Evolutionary conservation across 805 yeast genomes (phyloP), one percentile per base, ranked within the genome.

Genomic region (Candida vaughaniae): DNA sequence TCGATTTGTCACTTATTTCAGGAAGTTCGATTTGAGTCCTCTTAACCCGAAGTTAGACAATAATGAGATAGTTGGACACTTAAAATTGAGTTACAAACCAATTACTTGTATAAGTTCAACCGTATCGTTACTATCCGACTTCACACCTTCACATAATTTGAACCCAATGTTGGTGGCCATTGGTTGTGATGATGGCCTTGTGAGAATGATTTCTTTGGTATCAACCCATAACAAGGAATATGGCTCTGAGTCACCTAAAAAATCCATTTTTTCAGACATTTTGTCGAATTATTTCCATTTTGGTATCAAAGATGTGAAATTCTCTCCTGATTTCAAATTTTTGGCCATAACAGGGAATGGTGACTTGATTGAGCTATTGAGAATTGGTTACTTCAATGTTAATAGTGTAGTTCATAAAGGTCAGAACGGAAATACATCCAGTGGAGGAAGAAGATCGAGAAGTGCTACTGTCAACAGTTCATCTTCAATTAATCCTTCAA

Each of bases 161-260:
- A 75, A 46, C 70, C 86, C 54, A 32, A 55, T 55, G 48, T 50
- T 75, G 5, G 35, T 76, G 6, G 74, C 79, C 0, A 52, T 79
- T n/a, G 75, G 83, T 0, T 64, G 78, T 5, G 84, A 78, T 42
- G 88, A 82, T 51, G 93, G 89, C 2, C 73, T 72, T 42, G 60
- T 80, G 17, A 60, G 84, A 31, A 47, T 84, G 12, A 61, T 84
- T 31, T 82, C 82, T 51, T 53, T 81, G 26, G 45, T 58, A 15
- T 53, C 57, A 16, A 60, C 72, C 5, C 48, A 47, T 33, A 53
- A 50, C 14, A 29, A 33, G 14, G 53, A 54, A 31, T 61, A 58
- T 38, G 70, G 65, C 4, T 37, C 47, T 5, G 27, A 38, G 5
- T 41, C 51, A n/a, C 43, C 45, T 20, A 54, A 48, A 36, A 53